These are phyloP conservation scores for Solanum corneliomulleri DNA, from an alignment of 257 asterid genomes.

Conservation along the genomic window DNA sequence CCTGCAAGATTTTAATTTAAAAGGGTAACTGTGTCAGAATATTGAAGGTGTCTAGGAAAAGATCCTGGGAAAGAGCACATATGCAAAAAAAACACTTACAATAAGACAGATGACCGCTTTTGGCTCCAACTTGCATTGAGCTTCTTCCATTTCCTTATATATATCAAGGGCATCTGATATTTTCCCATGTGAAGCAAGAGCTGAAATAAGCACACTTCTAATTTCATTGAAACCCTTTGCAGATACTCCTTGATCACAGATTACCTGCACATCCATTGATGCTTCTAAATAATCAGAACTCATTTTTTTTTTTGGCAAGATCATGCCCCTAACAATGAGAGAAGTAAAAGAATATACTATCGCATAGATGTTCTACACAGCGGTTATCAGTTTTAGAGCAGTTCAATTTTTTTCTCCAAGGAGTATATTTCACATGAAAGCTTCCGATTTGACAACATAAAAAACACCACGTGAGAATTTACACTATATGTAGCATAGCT, in stretches of 20 bases:
- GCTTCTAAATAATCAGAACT: not conserved
- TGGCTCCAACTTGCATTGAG: conserved; percentile 41
- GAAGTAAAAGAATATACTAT: not conserved
- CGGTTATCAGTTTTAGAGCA: not conserved
- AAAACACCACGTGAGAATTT: not conserved
- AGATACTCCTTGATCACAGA: conserved; percentile 30
- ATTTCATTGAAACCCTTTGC: conserved; percentile 46
- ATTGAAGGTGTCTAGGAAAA: not conserved
- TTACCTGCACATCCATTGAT: conserved; percentile 34
- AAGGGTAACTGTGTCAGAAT: not conserved
- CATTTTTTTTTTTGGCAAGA: not conserved
- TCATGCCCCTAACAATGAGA: not conserved
- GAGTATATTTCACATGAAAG: not conserved
- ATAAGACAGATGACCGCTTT: conserved; percentile 53
- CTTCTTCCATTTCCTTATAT: conserved; percentile 54
- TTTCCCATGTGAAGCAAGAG: conserved; percentile 83
- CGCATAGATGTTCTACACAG: not conserved
- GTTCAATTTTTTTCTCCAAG: not conserved
- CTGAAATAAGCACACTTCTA: conserved; percentile 60
- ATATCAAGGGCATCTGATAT: conserved; percentile 55
- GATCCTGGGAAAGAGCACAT: not conserved
- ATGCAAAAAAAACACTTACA: conserved; percentile 31
- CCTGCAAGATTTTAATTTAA: conserved; percentile 24
- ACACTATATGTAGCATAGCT: not conserved
- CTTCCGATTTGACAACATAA: not conserved